A percentile compares a stretch with the other conserved stretches of the same genome.
Conservation (phyloP, 2,329 filamentous ascomycete species). For the Chaetomiaceae sp. region DNA sequence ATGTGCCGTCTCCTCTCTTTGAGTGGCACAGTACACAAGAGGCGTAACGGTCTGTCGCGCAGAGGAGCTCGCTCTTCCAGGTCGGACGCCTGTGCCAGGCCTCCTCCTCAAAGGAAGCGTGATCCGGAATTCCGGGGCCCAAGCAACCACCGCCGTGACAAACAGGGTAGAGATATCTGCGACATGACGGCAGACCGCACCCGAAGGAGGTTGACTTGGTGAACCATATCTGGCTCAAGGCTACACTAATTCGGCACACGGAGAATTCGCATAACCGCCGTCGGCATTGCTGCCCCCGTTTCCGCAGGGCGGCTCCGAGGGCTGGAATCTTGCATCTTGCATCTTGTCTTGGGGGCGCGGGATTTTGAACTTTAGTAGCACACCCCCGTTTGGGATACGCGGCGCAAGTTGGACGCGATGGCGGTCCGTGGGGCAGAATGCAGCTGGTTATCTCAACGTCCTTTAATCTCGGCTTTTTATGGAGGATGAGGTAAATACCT, state of each 20-base stretch:
- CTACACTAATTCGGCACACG: constrained; percentile 3
- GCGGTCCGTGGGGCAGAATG: constrained; percentile 4
- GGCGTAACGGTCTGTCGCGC: too few relatives aligned
- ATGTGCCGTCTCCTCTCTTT: too few relatives aligned
- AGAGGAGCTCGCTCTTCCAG: too few relatives aligned
- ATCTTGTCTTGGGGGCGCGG: too few relatives aligned
- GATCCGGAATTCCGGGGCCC: neutral
- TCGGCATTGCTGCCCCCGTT: constrained; percentile 1
- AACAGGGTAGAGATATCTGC: too few relatives aligned
- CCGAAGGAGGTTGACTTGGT: too few relatives aligned
- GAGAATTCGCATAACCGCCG: constrained; percentile 4
- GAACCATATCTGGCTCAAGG: too few relatives aligned
- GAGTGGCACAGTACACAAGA: too few relatives aligned
- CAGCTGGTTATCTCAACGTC: constrained; percentile 6
- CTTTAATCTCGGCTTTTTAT: constrained; percentile 16
- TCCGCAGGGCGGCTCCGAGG: neutral
- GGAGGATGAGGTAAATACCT: neutral
- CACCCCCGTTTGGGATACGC: neutral
- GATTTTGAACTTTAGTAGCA: too few relatives aligned
- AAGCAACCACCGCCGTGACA: too few relatives aligned
- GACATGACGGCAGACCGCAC: too few relatives aligned
- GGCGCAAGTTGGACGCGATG: constrained; percentile 3
- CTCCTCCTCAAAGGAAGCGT: neutral
- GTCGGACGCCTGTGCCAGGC: too few relatives aligned
- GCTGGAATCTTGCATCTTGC: neutral